A percentile compares a stretch with the other conserved stretches of the same genome.
phyloP scores from a whole-genome alignment of 768 basidiomycete genomes.

The Porpolomopsis calyptriformis region DNA sequence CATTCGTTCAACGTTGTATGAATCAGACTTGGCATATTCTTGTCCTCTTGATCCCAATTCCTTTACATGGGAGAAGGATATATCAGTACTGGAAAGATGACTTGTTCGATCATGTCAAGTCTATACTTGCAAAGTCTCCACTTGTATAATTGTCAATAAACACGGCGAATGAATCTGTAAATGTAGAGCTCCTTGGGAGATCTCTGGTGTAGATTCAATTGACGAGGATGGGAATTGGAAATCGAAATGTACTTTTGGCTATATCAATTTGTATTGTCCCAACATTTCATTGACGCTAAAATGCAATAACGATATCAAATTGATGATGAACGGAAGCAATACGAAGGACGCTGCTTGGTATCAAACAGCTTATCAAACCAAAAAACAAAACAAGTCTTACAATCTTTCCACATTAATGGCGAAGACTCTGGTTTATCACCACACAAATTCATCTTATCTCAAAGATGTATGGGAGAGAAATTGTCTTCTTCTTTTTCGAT shows the following conservation, averaged over 20 bases:
- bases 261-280: neutral
- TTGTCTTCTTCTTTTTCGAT: constrained; percentile 13
- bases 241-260: neutral
- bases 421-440: constrained; percentile 18
- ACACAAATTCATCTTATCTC: constrained; percentile 1
- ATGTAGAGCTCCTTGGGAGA: neutral
- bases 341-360: constrained; percentile 28
- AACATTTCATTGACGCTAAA: neutral
- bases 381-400: constrained; percentile 25
- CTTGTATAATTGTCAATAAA: neutral
- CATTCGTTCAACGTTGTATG: constrained; percentile 15
- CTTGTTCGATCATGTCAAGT: constrained; percentile 9
- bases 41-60: constrained; percentile 21
- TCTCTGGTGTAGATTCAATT: neutral
- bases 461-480: constrained; percentile 12
- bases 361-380: constrained; percentile 28
- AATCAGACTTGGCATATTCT: constrained; percentile 21
- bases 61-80: constrained; percentile 12
- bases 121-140: neutral
- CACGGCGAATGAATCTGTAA: neutral
- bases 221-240: neutral
- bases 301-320: constrained; percentile 31
- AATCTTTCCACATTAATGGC: constrained; percentile 32
- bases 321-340: constrained; percentile 23
- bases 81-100: constrained; percentile 13